Evolutionary conservation across 768 basidiomycete genomes (phyloP).

Genomic region (Boletus vinaceobasis): DNA sequence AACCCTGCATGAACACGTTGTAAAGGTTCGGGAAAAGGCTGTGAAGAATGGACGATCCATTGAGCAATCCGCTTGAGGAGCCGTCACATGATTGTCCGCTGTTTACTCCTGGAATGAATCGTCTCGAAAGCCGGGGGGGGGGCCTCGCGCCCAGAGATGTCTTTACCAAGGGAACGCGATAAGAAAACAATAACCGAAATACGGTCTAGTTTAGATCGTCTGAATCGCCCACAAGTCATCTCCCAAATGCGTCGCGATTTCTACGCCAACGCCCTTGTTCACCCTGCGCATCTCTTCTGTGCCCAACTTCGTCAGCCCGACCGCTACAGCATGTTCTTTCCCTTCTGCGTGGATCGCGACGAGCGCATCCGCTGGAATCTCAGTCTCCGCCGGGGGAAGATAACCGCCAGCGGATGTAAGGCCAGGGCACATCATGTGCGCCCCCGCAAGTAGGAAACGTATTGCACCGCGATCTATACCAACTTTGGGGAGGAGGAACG

Average conservation of each 20-base stretch:
- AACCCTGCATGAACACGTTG: conserved; percentile 13
- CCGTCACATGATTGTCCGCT: background rate
- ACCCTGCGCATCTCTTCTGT: conserved; percentile 88
- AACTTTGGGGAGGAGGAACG: conserved; percentile 83
- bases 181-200: no score
- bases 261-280: conserved; percentile 90
- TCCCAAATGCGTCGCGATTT: conserved; percentile 81
- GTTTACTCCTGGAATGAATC: background rate
- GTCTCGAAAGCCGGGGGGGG: no score
- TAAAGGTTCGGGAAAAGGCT: background rate
- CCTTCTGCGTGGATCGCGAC: conserved; percentile 97
- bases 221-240: conserved; percentile 82
- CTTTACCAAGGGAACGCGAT: background rate
- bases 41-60: background rate
- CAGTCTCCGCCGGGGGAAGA: conserved; percentile 70
- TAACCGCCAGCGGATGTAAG: conserved; percentile 89
- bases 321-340: conserved; percentile 85
- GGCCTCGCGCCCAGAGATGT: background rate
- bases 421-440: conserved; percentile 97
- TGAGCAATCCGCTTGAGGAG: background rate
- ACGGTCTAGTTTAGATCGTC: conserved; percentile 53
- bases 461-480: conserved; percentile 96
- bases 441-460: conserved; percentile 90
- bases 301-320: conserved; percentile 77
- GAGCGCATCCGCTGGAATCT: conserved; percentile 63